phyloP scores from a whole-genome alignment of 805 yeast species.

The Monosporozyma servazzii region DNA sequence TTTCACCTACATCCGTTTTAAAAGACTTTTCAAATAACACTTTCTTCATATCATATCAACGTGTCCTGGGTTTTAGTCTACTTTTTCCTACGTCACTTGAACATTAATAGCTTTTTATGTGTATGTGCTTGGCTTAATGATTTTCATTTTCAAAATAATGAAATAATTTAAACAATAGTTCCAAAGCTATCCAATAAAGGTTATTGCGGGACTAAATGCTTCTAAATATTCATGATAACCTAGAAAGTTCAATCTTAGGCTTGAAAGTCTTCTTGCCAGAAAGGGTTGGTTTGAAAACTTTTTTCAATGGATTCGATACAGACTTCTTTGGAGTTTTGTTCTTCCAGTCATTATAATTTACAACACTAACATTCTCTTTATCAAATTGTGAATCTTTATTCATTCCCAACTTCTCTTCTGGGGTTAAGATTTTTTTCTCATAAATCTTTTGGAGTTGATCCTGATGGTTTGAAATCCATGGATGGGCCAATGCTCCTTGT shows the following conservation, averaged over 20 bases:
- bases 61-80: neutral
- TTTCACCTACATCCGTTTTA: constrained; percentile 1
- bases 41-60: neutral
- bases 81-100: neutral
- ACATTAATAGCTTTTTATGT: neutral
- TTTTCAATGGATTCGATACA: constrained; percentile 3
- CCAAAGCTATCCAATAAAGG: too few relatives aligned
- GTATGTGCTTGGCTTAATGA: neutral
- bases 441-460: constrained; percentile 32
- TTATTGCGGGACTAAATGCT: too few relatives aligned
- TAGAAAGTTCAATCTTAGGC: neutral
- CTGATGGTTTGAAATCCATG: constrained; percentile 40
- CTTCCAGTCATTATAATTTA: constrained; percentile 13
- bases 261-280: neutral
- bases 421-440: constrained; percentile 21
- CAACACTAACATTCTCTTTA: constrained; percentile 10
- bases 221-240: neutral
- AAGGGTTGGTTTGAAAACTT: neutral
- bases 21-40: neutral
- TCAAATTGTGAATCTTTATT: constrained; percentile 15
- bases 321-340: constrained; percentile 17
- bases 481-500: constrained; percentile 33
- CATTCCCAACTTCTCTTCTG: constrained; percentile 19
- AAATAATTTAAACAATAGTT: too few relatives aligned
- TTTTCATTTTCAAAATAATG: neutral